Base-by-base conservation (phyloP, 2,329 filamentous ascomycete species). In the Pyricularia pennisetigena region DNA sequence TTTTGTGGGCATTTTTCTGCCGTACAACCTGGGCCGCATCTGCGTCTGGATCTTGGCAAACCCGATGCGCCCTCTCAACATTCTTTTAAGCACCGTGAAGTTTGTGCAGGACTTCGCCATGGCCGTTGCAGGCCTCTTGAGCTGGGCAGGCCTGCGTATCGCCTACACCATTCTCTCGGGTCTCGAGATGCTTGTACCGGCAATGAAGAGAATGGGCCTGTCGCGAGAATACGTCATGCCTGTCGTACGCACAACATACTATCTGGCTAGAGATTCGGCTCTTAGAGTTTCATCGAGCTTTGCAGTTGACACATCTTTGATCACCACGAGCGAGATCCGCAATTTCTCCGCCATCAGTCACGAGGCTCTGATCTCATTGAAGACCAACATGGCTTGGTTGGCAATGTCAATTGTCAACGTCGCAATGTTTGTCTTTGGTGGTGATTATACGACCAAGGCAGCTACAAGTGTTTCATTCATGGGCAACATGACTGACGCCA, bases 1-100 rank as follows among this genome's bases (percentile, higher is more conserved):
- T 61, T 90, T 93, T 67, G 82, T 91, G 69, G 94, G 93, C 67
- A 88, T 98, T 63, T 97, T 95, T 80, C 80, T 97, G 67, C 95
- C 95, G 0, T 99, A 98, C 79, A 90, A 97, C 68, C 89, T 93
- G 75, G 95, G 95, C 16, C 94, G 97, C 71, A 82, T 97, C 29
- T 88, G 92, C 4, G 83, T 98, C 62, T 89, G 94, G 75, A 82
- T 94, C 66, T 76, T 94, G 28, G 92, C 91, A 14, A 93, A 93
- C 72, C 94, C 94, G 2, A 80, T 92, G 76, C 85, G 93, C 16
- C 88, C 94, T 4, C 80, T 97, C 26, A 87, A 88, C 65, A 83
- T 93, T 59, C 75, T 93, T 10, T 91, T 94, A 62, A 86, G 88
- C 68, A 76, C 89, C 59, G 90, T 91, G n/a, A 93, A 93, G 73